Evolutionary conservation across 352 stramenopile species (phyloP), one percentile per base, ranked within the genome.

Genomic region (Hyaloperonospora arabidopsidis): DNA sequence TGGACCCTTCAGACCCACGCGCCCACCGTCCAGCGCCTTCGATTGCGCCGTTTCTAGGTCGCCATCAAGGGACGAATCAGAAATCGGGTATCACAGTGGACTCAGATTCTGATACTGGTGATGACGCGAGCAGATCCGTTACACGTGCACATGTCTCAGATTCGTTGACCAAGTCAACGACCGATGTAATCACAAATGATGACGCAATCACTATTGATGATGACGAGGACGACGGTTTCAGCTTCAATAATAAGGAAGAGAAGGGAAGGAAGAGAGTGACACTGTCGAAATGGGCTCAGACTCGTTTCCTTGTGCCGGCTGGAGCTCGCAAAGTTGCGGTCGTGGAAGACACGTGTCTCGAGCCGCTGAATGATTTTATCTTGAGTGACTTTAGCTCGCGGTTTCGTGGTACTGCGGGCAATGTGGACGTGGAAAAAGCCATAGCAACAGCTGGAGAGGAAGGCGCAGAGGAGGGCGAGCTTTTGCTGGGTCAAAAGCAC

Each of bases 331-430:
- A 79, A 13, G 43, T 79, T 2, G 70, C 69, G 1, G 54, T 79
- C 43, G 32, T 85, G 6, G 79, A 88, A 47, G 76, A 90, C 45
- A 65, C 70, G 22, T 72, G 77, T 12, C 54, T 93, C 10, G 79
- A 93, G 54, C 79, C 82, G 40, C 61, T 93, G n/a, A 89, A 88
- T 36, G 82, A 93, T 45, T 87, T 83, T 52, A 93, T 93, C 43
- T 57, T 93, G 38, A 87, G 73, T 36, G 82, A 93, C 49, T 93
- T 93, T 63, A 63, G 79, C 56, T 79, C 79, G 28, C 68, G 82
- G 21, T 86, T 79, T 53, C 79, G 82, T 23, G 78, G 80, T 14
- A 28, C 49, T 10, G 59, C 74, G 1, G 70, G 77, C 29, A 65
- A 81, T 14, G 65, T 87, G 45, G 54, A 57, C 3, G 61, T 86